These are phyloP conservation scores for Nicotiana tabacum DNA, from an alignment of 257 asterid species.

Conservation along the genomic window DNA sequence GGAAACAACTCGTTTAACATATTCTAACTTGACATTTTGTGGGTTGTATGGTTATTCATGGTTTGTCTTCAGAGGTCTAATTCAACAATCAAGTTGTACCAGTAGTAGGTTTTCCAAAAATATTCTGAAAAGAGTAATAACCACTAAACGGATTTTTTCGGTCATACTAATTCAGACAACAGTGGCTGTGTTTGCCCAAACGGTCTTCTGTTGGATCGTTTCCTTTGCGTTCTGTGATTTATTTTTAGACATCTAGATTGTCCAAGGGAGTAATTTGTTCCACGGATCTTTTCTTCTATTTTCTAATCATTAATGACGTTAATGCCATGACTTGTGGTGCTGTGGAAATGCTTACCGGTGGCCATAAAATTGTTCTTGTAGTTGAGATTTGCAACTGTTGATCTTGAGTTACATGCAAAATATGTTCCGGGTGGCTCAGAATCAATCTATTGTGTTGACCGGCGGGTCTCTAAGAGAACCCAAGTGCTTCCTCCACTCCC, in stretches of 20 bases:
- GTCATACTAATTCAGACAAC: neutral
- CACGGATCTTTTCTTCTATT: neutral
- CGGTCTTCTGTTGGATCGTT: neutral
- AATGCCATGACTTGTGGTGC: neutral
- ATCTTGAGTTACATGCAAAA: conserved; percentile 81
- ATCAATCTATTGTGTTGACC: conserved; percentile 75
- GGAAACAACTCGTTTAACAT: too few species aligned
- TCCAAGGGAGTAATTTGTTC: neutral
- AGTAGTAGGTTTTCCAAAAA: neutral
- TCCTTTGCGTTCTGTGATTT: neutral
- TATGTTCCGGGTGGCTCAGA: conserved; percentile 83
- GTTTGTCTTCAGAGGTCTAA: neutral
- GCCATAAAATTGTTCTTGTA: conserved; percentile 33
- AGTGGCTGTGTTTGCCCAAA: neutral
- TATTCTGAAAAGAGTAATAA: neutral
- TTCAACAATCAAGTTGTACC: neutral
- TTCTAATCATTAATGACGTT: conserved; percentile 3
- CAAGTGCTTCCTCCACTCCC: conserved; percentile 85
- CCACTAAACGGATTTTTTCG: neutral
- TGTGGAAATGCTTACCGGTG: neutral
- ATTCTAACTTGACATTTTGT: neutral
- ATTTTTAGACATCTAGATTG: neutral
- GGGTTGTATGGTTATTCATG: neutral
- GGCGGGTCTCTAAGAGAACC: conserved; percentile 61
- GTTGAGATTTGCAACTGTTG: conserved; percentile 75